A percentile compares a stretch with the other conserved stretches of the same genome.
phyloP scores from a whole-genome alignment of 164 flowering plant genomes.

The Liquidambar formosana region DNA sequence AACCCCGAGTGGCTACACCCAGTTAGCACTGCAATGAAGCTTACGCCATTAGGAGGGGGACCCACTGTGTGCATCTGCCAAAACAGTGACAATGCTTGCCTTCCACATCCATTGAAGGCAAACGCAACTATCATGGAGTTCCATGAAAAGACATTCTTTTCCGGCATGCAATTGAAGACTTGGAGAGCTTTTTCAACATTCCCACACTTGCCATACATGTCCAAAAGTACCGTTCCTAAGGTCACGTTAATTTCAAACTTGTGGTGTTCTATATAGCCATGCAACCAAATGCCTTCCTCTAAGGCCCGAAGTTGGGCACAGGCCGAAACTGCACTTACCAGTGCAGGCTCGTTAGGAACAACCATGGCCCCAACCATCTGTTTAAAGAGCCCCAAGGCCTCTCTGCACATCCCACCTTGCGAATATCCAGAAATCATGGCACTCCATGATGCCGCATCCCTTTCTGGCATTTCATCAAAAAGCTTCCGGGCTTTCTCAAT shows the following conservation, averaged over 20 bases:
- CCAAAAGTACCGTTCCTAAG: slow-evolving; percentile 26
- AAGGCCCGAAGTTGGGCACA: slow-evolving; percentile 30
- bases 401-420: slow-evolving; percentile 28
- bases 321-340: slow-evolving; percentile 30
- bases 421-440: no score
- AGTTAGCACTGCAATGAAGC: slow-evolving; percentile 28
- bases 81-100: slow-evolving; percentile 23
- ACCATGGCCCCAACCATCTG: slow-evolving; percentile 20
- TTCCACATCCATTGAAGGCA: no score
- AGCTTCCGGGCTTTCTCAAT: no score
- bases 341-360: slow-evolving; percentile 23
- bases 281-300: slow-evolving; percentile 29
- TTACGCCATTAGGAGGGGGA: slow-evolving; percentile 20
- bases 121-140: no score
- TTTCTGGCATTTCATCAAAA: no score
- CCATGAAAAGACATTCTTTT: no score
- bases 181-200: slow-evolving; percentile 16
- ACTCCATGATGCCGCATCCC: no score
- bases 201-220: slow-evolving; percentile 41
- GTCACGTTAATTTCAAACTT: slow-evolving; percentile 15
- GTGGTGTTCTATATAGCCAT: slow-evolving; percentile 14
- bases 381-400: slow-evolving; percentile 21
- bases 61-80: slow-evolving; percentile 26
- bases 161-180: no score
- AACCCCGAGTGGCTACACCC: slow-evolving; percentile 39